phyloP scores from a whole-genome alignment of 2,329 filamentous ascomycete genomes.

The Plenodomus lindquistii region DNA sequence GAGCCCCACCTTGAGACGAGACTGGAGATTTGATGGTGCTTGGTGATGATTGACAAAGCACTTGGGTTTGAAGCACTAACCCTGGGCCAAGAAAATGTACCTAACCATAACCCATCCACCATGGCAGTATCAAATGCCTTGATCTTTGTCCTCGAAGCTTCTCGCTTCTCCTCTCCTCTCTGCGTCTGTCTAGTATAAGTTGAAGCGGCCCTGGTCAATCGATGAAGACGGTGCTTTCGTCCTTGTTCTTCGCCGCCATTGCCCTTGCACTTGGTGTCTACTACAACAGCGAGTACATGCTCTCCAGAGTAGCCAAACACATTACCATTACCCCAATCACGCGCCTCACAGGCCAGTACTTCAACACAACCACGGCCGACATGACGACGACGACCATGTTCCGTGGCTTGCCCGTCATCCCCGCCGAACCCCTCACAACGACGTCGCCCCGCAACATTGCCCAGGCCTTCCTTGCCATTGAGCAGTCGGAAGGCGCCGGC shows the following conservation, averaged over 20 bases:
- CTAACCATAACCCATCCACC: no score
- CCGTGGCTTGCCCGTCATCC: slow-evolving; percentile 55
- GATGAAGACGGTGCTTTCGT: slow-evolving; percentile 46
- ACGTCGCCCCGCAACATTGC: slow-evolving; percentile 70
- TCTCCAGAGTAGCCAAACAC: slow-evolving; percentile 41
- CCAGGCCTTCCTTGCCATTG: slow-evolving; percentile 80
- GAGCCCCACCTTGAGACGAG: slow-evolving; percentile 5
- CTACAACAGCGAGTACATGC: slow-evolving; percentile 49
- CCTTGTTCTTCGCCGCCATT: slow-evolving; percentile 49
- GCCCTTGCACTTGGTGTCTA: slow-evolving; percentile 45
- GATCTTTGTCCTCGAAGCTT: slow-evolving; percentile 31
- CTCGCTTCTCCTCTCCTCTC: slow-evolving; percentile 29
- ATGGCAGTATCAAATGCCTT: slow-evolving; percentile 20
- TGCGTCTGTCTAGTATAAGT: slow-evolving; percentile 35
- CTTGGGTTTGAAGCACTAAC: no score
- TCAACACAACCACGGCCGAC: slow-evolving; percentile 29
- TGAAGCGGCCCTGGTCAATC: slow-evolving; percentile 30
- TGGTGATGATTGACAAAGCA: slow-evolving; percentile 28
- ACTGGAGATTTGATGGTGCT: slow-evolving; percentile 11
- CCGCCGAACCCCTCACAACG: slow-evolving; percentile 44
- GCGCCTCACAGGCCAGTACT: slow-evolving; percentile 16
- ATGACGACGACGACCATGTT: slow-evolving; percentile 45
- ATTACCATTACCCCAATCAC: slow-evolving; percentile 31
- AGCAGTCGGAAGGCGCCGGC: slow-evolving; percentile 86
- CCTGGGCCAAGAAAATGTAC: no score